Evolutionary conservation across 1,139 yeast genomes (phyloP), one percentile per base, ranked within the genome.

Genomic region (Fermentozyma sake): DNA sequence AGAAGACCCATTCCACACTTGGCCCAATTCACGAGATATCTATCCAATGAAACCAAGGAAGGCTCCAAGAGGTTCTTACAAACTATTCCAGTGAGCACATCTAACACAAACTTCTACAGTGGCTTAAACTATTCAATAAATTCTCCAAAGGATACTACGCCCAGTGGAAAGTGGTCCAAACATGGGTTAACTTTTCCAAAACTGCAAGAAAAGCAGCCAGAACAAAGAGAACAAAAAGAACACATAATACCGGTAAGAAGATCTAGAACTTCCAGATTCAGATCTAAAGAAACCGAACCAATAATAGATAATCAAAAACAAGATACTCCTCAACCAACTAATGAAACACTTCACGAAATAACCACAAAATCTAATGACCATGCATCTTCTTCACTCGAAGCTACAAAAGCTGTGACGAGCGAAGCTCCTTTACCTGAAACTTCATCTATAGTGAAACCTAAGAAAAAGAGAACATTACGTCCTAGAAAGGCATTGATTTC

Each of bases 401-500:
- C 31, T 5, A 18, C 16, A 18, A 18, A 15, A 5, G 23, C 31
- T 12, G 26, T 24, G 30, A 23, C 24, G 24, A 24, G 16, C 29
- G 23, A 31, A 4, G 19, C 22, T 3, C 12, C 39, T 7, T n/a
- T n/a, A n/a, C n/a, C n/a, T n/a, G n/a, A n/a, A n/a, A n/a, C n/a
- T n/a, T n/a, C n/a, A 14, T 42, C 8, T 6, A 34, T 41, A 12
- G 21, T 33, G 15, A 23, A 31, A 6, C 32, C 39, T 47, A 75
- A 72, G 58, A 65, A 59, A 37, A 74, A 76, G 56, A 74, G 96
- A 57, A 69, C 74, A 18, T 64, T 89, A 34, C 75, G 78, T 45
- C 96, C 97, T 3, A 72, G 87, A 44, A 91, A 85, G 58, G 95
- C 96, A 2, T 79, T 91, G 31, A 86, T 91, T 27, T 72, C 93